Evolutionary conservation across 2,329 filamentous ascomycete genomes (phyloP).

Genomic region (Zasmidium cellare): DNA sequence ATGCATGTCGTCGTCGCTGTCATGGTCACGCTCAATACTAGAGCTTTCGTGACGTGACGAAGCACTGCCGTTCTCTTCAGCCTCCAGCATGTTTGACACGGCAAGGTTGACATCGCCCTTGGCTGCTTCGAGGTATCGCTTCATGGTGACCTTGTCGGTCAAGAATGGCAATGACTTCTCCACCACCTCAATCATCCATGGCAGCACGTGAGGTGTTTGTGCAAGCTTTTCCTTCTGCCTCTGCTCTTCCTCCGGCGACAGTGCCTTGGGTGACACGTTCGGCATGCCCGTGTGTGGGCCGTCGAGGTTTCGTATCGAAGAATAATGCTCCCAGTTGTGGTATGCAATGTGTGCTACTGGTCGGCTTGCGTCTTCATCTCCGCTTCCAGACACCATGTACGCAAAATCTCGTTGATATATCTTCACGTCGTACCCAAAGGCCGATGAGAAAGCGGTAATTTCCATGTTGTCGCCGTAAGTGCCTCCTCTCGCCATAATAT

Average conservation of each 20-base stretch:
- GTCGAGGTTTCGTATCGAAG: constrained; percentile 61
- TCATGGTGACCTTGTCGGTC: constrained; percentile 52
- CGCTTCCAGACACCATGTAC: constrained; percentile 50
- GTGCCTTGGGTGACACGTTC: constrained; percentile 41
- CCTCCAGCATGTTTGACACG: constrained; percentile 54
- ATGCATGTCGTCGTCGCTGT: constrained; percentile 50
- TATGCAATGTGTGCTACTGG: constrained; percentile 48
- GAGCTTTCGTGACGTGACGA: constrained; percentile 48
- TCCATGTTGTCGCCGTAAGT: constrained; percentile 69
- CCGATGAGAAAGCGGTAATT: constrained; percentile 64
- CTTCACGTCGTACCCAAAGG: constrained; percentile 61
- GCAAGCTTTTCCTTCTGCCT: constrained; percentile 39
- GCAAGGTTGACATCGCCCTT: constrained; percentile 56
- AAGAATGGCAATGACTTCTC: constrained; percentile 53
- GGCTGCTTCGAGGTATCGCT: constrained; percentile 53
- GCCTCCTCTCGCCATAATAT: constrained; percentile 59
- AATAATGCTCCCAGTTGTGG: constrained; percentile 66
- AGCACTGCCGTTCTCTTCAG: constrained; percentile 43
- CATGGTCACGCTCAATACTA: constrained; percentile 53
- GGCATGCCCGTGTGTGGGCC: constrained; percentile 61
- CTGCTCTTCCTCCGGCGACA: constrained; percentile 43
- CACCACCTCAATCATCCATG: constrained; percentile 59
- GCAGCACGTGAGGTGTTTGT: constrained; percentile 45
- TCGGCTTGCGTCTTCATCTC: constrained; percentile 29
- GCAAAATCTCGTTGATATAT: constrained; percentile 59